Percentiles rank a stretch among this genome's conserved stretches.
Evolutionary conservation across 163 green algal species (phyloP).

Genomic region (Trebouxia gelatinosa): DNA sequence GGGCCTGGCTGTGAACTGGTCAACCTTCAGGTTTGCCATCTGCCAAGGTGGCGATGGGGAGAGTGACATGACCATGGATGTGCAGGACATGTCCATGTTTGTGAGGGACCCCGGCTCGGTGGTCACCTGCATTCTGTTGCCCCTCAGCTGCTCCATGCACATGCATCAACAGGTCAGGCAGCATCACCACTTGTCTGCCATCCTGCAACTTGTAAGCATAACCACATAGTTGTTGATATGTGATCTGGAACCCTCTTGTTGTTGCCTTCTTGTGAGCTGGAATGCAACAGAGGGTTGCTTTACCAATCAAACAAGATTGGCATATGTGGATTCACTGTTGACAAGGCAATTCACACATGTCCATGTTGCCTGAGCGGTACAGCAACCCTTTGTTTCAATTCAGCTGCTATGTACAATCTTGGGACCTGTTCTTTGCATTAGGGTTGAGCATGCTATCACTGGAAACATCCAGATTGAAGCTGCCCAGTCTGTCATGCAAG

Average conservation of each 20-base stretch:
- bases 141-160: conserved; percentile 50
- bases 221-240: neutral
- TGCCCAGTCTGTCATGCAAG: neutral
- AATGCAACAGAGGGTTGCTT: too few relatives aligned
- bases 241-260: neutral
- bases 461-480: neutral
- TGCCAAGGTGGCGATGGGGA: conserved; percentile 73
- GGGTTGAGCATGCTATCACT: too few relatives aligned
- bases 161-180: conserved; percentile 32
- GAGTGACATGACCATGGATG: conserved; percentile 52
- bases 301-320: neutral
- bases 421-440: too few relatives aligned
- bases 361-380: neutral
- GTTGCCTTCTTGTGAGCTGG: too few relatives aligned
- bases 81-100: conserved; percentile 70
- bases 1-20: conserved; percentile 60
- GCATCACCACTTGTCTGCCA: neutral
- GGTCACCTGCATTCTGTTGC: conserved; percentile 74
- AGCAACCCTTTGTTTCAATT: neutral
- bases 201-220: neutral
- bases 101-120: conserved; percentile 56
- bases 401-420: neutral
- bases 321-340: neutral
- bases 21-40: conserved; percentile 65
- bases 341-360: neutral